A percentile compares a stretch with the other conserved stretches of the same genome.
These are phyloP conservation scores for Pezicula radicicola DNA, from an alignment of 2,329 filamentous ascomycete species.

Conservation along the genomic window DNA sequence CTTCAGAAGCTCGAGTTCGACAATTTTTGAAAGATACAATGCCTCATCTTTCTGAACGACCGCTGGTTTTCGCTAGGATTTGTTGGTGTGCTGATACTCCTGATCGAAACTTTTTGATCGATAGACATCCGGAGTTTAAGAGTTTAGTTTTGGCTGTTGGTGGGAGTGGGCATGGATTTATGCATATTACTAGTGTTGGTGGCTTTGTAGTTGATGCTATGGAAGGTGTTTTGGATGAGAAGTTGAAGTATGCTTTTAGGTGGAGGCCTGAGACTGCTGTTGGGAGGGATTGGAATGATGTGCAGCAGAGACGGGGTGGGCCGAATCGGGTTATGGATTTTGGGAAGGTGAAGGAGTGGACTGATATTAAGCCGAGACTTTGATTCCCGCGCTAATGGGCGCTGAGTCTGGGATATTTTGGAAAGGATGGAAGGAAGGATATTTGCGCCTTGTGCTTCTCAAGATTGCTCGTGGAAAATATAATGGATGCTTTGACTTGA, in stretches of 20 bases:
- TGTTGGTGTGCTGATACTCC: conserved; percentile 57
- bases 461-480: too few relatives aligned
- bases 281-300: conserved; percentile 41
- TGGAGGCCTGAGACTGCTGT: conserved; percentile 50
- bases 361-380: conserved; percentile 17
- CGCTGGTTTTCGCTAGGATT: conserved; percentile 47
- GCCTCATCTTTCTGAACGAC: conserved; percentile 47
- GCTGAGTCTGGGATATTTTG: too few relatives aligned
- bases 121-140: conserved; percentile 40
- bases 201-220: conserved; percentile 45
- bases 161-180: conserved; percentile 50
- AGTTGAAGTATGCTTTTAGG: conserved; percentile 38
- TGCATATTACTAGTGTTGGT: conserved; percentile 47
- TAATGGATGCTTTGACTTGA: too few relatives aligned
- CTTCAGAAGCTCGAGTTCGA: conserved; percentile 43
- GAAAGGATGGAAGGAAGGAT: too few relatives aligned
- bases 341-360: conserved; percentile 39
- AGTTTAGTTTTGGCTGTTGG: conserved; percentile 46
- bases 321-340: conserved; percentile 46
- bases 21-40: conserved; percentile 47
- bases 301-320: conserved; percentile 45
- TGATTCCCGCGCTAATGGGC: too few relatives aligned
- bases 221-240: conserved; percentile 39
- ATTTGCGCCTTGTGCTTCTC: too few relatives aligned
- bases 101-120: conserved; percentile 51